A percentile compares a stretch with the other conserved stretches of the same genome.
phyloP scores from a whole-genome alignment of 345 rosid genomes.

The Stellera chamaejasme region DNA sequence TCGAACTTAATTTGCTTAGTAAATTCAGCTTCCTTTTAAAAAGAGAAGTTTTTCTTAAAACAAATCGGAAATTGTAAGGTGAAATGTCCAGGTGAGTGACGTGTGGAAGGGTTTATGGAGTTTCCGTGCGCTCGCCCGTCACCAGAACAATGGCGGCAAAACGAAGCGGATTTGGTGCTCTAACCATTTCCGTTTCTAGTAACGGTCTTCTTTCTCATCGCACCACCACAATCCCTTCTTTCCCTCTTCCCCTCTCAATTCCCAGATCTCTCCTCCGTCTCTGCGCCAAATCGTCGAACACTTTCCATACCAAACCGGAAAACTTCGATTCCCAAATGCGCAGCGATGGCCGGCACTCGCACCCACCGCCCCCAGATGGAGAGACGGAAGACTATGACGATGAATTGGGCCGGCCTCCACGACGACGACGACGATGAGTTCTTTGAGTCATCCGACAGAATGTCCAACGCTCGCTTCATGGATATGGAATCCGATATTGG shows the following conservation, averaged over 20 bases:
- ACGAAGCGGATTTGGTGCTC: not conserved
- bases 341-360: too few relatives aligned
- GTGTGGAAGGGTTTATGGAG: slow-evolving; percentile 6
- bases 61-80: too few relatives aligned
- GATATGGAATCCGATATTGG: slow-evolving; percentile 70
- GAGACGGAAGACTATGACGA: slow-evolving; percentile 45
- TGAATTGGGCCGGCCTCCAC: slow-evolving; percentile 71
- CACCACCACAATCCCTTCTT: slow-evolving; percentile 14
- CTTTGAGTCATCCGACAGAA: slow-evolving; percentile 49
- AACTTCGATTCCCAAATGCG: too few relatives aligned
- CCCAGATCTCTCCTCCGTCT: not conserved
- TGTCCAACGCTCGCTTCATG: slow-evolving; percentile 36
- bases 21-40: too few relatives aligned
- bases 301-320: too few relatives aligned
- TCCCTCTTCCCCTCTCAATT: slow-evolving; percentile 18
- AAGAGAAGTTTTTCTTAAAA: too few relatives aligned
- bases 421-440: slow-evolving; percentile 62
- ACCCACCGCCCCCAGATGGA: slow-evolving; percentile 27
- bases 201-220: too few relatives aligned
- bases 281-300: too few relatives aligned
- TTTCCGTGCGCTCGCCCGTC: not conserved
- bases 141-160: not conserved
- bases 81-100: not conserved
- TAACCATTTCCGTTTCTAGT: slow-evolving; percentile 33
- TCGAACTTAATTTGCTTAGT: too few relatives aligned